Conservation (phyloP, 2,329 filamentous ascomycete species). For the Huntiella moniliformis region DNA sequence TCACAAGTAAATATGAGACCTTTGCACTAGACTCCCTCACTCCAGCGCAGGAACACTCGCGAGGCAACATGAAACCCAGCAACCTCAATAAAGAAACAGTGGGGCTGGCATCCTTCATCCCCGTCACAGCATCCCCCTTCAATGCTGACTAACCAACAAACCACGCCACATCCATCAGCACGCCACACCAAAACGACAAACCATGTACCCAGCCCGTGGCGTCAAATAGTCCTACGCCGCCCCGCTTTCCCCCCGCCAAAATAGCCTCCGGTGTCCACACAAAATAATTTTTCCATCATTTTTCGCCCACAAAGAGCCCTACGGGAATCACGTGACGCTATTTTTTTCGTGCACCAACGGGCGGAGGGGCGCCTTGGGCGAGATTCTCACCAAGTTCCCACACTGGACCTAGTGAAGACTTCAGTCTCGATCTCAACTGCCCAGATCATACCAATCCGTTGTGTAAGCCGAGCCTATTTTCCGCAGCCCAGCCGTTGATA, state of each 20-base stretch:
- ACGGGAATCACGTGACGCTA: conserved; percentile 9
- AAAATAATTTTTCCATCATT: conserved; percentile 6
- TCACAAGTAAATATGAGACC: too few species aligned
- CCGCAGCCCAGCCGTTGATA: neutral
- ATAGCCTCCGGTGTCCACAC: conserved; percentile 6
- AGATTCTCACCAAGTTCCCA: conserved; percentile 13
- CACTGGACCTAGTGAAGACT: conserved; percentile 12
- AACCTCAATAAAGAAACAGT: neutral
- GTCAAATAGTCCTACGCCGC: too few species aligned
- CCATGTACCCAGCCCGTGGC: too few species aligned
- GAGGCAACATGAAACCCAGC: too few species aligned
- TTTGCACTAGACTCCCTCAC: neutral
- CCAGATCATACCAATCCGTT: conserved; percentile 12
- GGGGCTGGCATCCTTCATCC: neutral
- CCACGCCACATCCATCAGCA: too few species aligned
- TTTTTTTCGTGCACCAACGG: conserved; percentile 11
- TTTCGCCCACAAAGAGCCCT: conserved; percentile 12
- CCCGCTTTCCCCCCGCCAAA: conserved; percentile 5
- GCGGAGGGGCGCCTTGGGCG: conserved; percentile 6
- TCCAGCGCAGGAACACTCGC: too few species aligned
- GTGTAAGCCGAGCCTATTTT: conserved; percentile 11
- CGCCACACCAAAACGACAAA: too few species aligned
- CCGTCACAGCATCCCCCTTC: too few species aligned
- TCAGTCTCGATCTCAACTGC: conserved; percentile 12
- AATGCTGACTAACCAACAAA: too few species aligned